Evolutionary conservation across 495 filamentous ascomycete genomes (phyloP).

Genomic region (Bryoglossum gracile): DNA sequence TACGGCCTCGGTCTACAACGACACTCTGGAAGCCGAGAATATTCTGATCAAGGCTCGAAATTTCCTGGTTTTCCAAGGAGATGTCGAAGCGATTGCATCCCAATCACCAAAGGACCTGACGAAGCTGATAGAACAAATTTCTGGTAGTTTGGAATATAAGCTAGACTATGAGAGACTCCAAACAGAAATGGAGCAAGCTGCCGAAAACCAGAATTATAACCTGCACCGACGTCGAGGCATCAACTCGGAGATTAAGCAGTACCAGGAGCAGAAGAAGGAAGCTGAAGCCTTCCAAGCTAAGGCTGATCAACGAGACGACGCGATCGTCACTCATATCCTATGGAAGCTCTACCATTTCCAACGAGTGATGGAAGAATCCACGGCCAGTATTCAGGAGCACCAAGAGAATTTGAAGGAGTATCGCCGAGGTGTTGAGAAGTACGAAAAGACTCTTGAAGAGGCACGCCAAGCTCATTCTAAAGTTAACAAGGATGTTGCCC

Average conservation of each 20-base stretch:
- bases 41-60: conserved; percentile 97
- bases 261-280: conserved; percentile 93
- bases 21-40: conserved; percentile 85
- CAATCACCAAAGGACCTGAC: conserved; percentile 94
- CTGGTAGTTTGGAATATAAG: conserved; percentile 91
- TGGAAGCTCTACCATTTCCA: conserved; percentile 99
- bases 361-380: conserved; percentile 83
- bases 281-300: conserved; percentile 87
- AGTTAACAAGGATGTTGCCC: conserved; percentile 69
- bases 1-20: conserved; percentile 87
- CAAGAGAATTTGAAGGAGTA: conserved; percentile 96
- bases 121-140: conserved; percentile 93
- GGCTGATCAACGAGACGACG: conserved; percentile 81
- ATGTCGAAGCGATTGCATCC: conserved; percentile 95
- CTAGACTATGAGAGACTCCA: conserved; percentile 88
- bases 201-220: conserved; percentile 80
- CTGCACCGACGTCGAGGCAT: conserved; percentile 84
- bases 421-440: conserved; percentile 78
- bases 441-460: conserved; percentile 71
- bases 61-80: conserved; percentile 96
- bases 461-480: conserved; percentile 81
- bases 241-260: conserved; percentile 97
- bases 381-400: conserved; percentile 82
- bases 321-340: conserved; percentile 87
- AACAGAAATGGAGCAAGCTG: conserved; percentile 73